Evolutionary conservation across 192 early-diverging fungal genomes (phyloP).

Genomic region (Rhizoclosmatium globosum): DNA sequence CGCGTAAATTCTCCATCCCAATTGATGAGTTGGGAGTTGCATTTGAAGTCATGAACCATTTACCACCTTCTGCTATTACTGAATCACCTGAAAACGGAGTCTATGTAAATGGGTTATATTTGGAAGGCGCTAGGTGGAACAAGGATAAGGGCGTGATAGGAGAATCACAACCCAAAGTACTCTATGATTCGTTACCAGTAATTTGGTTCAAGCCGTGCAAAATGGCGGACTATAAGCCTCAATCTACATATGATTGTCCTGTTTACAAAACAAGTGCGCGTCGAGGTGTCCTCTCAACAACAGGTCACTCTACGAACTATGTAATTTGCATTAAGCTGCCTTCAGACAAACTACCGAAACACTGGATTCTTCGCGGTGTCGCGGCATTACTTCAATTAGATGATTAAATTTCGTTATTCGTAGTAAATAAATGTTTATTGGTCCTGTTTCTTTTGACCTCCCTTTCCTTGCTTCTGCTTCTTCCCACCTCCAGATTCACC

Average conservation of each 20-base stretch:
- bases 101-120: slow-evolving; percentile 61
- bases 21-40: slow-evolving; percentile 68
- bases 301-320: slow-evolving; percentile 73
- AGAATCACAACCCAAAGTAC: slow-evolving; percentile 64
- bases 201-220: slow-evolving; percentile 71
- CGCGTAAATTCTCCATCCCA: slow-evolving; percentile 65
- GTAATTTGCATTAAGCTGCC: slow-evolving; percentile 66
- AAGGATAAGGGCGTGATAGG: slow-evolving; percentile 51
- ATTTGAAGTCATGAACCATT: slow-evolving; percentile 55
- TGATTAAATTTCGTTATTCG: slow-evolving; percentile 25
- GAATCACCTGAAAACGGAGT: slow-evolving; percentile 57
- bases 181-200: slow-evolving; percentile 67
- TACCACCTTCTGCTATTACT: slow-evolving; percentile 23
- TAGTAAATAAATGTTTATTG: neutral
- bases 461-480: slow-evolving; percentile 5
- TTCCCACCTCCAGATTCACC: neutral
- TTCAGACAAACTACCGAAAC: slow-evolving; percentile 58
- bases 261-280: slow-evolving; percentile 72
- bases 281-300: slow-evolving; percentile 66
- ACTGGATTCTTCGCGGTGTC: slow-evolving; percentile 69
- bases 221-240: slow-evolving; percentile 43
- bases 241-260: slow-evolving; percentile 62
- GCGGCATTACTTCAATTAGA: slow-evolving; percentile 62
- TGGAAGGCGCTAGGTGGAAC: slow-evolving; percentile 69
- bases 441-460: neutral